These are phyloP conservation scores for Castanopsis chinensis DNA, from an alignment of 306 rosid genomes.

Conservation along the genomic window DNA sequence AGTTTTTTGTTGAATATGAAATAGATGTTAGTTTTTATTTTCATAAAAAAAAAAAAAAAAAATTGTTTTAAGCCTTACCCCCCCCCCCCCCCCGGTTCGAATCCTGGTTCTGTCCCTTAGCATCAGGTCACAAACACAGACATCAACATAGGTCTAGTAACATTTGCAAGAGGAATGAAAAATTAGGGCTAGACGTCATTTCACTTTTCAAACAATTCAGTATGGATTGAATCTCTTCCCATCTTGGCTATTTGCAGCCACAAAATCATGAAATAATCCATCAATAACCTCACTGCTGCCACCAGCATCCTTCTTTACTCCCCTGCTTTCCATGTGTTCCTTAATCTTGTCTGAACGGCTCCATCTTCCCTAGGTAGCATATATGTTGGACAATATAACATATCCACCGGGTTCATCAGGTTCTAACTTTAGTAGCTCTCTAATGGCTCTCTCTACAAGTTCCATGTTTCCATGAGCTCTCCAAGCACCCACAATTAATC, in stretches of 20 bases:
- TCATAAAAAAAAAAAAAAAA: too few relatives aligned
- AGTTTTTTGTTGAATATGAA: too few relatives aligned
- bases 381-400: slow-evolving; percentile 47
- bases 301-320: slow-evolving; percentile 57
- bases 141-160: neutral
- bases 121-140: neutral
- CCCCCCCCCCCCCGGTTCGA: too few relatives aligned
- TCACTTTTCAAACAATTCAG: slow-evolving; percentile 30
- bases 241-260: slow-evolving; percentile 42
- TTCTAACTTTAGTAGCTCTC: slow-evolving; percentile 42
- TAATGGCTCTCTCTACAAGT: slow-evolving; percentile 47
- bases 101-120: too few relatives aligned
- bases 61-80: too few relatives aligned
- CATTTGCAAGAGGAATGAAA: neutral
- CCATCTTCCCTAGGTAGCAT: slow-evolving; percentile 53
- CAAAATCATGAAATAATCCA: slow-evolving; percentile 41
- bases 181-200: slow-evolving; percentile 26
- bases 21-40: too few relatives aligned
- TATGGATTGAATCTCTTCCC: slow-evolving; percentile 38
- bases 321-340: slow-evolving; percentile 44
- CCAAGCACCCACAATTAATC: slow-evolving; percentile 56
- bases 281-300: slow-evolving; percentile 40
- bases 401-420: slow-evolving; percentile 54
- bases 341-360: slow-evolving; percentile 38
- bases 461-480: slow-evolving; percentile 37